Percentiles rank a stretch among this genome's conserved stretches.
Conservation (phyloP, 2,329 filamentous ascomycete species). For the Aspergillus sp. region DNA sequence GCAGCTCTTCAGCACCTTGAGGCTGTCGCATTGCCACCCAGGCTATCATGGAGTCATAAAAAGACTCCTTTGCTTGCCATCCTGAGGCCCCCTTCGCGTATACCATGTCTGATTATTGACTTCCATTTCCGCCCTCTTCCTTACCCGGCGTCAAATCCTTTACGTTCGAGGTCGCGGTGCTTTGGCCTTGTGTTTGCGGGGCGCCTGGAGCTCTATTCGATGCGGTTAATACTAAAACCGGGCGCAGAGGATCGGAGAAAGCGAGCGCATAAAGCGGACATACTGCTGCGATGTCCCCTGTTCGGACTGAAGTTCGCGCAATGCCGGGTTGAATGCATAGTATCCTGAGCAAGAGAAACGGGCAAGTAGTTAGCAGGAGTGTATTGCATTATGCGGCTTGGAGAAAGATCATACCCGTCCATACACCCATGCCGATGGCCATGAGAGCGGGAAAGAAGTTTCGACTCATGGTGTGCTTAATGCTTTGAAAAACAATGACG, state of each 20-base stretch:
- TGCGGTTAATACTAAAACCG: not conserved
- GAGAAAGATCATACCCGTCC: constrained; percentile 32
- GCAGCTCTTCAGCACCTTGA: too few species aligned
- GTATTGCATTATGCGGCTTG: not conserved
- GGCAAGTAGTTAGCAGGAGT: constrained; percentile 10
- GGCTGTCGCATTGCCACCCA: too few species aligned
- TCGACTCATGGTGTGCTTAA: constrained; percentile 7
- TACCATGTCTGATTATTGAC: not conserved
- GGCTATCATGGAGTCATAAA: too few species aligned
- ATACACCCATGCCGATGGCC: constrained; percentile 20
- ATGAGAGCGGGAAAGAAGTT: constrained; percentile 10
- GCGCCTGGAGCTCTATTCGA: not conserved
- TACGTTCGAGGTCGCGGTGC: not conserved
- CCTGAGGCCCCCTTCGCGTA: not conserved
- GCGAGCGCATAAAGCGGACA: not conserved
- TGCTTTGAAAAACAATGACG: too few species aligned
- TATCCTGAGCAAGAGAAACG: constrained; percentile 33
- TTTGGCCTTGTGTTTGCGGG: not conserved
- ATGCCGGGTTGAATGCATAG: constrained; percentile 44
- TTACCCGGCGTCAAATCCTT: not conserved
- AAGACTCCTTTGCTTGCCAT: not conserved
- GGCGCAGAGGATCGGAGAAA: not conserved
- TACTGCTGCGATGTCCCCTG: constrained; percentile 20
- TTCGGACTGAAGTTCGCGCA: constrained; percentile 36
- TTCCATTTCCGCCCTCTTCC: not conserved